Percentiles rank a stretch among this genome's conserved stretches.
phyloP scores from a whole-genome alignment of 768 basidiomycete genomes.

The Suillus spraguei region DNA sequence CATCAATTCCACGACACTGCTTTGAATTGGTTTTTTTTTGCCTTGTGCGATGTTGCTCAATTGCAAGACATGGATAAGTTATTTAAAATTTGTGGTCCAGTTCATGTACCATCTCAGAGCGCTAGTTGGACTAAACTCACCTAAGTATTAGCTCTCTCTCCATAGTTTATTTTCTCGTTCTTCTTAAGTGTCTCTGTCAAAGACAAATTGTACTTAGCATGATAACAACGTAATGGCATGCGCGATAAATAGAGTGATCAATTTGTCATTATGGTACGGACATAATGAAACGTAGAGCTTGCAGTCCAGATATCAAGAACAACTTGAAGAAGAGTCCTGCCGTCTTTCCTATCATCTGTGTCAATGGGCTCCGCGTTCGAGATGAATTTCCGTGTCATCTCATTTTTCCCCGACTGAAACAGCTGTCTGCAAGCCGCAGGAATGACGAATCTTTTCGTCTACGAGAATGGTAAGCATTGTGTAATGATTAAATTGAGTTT shows the following conservation, averaged over 20 bases:
- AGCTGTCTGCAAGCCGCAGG: not conserved
- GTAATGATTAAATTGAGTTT: not conserved
- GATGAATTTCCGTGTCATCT: not conserved
- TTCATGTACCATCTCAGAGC: too few species aligned
- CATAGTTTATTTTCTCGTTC: not conserved
- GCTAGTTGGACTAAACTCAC: too few species aligned
- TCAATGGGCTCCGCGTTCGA: not conserved
- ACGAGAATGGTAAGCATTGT: not conserved
- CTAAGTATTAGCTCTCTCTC: too few species aligned
- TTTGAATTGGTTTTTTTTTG: too few species aligned
- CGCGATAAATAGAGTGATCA: not conserved
- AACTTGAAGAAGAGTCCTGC: too few species aligned
- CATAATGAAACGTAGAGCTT: not conserved
- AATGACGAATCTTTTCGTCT: not conserved
- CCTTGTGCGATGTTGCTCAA: too few species aligned
- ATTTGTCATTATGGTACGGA: not conserved
- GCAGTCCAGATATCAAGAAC: not conserved
- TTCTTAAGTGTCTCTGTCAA: not conserved
- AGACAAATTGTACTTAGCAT: not conserved
- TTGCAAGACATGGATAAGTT: too few species aligned
- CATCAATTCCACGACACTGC: too few species aligned
- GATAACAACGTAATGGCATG: not conserved
- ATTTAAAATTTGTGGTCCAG: too few species aligned
- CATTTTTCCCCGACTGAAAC: not conserved
- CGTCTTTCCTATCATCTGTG: not conserved